These are phyloP conservation scores for Myxozyma geophila DNA, from an alignment of 805 yeast species.

Conservation along the genomic window DNA sequence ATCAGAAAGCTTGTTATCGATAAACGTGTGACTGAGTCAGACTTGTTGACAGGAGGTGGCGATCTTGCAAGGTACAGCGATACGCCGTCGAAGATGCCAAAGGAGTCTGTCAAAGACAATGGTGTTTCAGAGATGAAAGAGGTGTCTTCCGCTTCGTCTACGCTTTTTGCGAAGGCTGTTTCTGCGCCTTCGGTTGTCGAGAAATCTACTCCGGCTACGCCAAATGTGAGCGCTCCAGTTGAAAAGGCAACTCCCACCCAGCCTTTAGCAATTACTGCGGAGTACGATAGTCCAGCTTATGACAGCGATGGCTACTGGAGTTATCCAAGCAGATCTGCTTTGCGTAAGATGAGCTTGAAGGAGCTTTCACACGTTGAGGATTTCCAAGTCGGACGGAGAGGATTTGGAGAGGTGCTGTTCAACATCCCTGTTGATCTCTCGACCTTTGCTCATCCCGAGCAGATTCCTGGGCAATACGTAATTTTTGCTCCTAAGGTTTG, in stretches of 20 bases:
- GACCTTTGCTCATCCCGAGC: slow-evolving; percentile 60
- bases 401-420: slow-evolving; percentile 78
- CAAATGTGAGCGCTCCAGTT: not conserved
- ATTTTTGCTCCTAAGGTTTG: slow-evolving; percentile 63
- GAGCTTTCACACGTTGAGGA: slow-evolving; percentile 67
- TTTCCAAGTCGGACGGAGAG: slow-evolving; percentile 77
- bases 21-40: slow-evolving; percentile 43
- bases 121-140: slow-evolving; percentile 2
- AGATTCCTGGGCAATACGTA: slow-evolving; percentile 69
- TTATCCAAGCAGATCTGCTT: slow-evolving; percentile 71
- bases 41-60: slow-evolving; percentile 31
- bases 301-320: slow-evolving; percentile 85
- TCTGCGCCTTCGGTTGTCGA: slow-evolving; percentile 1
- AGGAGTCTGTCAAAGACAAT: not conserved
- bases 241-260: not conserved
- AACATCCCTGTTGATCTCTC: slow-evolving; percentile 83
- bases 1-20: slow-evolving; percentile 61
- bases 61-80: slow-evolving; percentile 19
- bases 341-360: slow-evolving; percentile 61
- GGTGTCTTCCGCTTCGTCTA: not conserved
- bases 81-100: not conserved
- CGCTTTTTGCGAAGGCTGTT: slow-evolving; percentile 8
- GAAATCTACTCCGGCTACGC: slow-evolving; percentile 1
- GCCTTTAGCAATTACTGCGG: not conserved
- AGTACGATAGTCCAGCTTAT: slow-evolving; percentile 29